Percentiles rank a stretch among this genome's conserved stretches.
phyloP scores from a whole-genome alignment of 1,284 basidiomycete genomes.

The Coniferiporia weirii region DNA sequence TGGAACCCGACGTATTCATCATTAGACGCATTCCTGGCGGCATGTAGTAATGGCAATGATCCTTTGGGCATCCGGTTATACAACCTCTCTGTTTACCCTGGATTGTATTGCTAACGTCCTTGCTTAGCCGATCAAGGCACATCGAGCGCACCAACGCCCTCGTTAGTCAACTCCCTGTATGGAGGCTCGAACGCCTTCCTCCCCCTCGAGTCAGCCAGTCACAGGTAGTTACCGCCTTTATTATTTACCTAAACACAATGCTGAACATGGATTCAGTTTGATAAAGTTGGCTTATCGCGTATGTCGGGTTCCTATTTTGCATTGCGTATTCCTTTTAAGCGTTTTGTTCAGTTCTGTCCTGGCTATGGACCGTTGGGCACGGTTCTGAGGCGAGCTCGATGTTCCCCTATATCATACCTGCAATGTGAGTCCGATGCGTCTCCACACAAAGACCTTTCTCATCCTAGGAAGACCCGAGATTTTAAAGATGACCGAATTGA shows the following conservation, averaged over 20 bases:
- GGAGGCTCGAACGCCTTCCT: constrained; percentile 74
- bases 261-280: constrained; percentile 49
- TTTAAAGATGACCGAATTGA: constrained; percentile 76
- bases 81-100: not conserved
- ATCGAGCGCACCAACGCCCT: constrained; percentile 51
- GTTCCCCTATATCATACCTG: constrained; percentile 69
- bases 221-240: constrained; percentile 37
- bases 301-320: constrained; percentile 25
- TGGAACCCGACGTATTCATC: constrained; percentile 78
- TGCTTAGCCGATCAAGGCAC: constrained; percentile 50
- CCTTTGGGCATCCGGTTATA: constrained; percentile 47
- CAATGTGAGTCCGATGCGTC: constrained; percentile 55
- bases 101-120: not conserved
- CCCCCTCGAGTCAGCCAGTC: constrained; percentile 78
- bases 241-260: constrained; percentile 3
- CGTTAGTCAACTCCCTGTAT: constrained; percentile 52
- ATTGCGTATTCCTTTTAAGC: constrained; percentile 4
- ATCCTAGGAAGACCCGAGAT: constrained; percentile 57
- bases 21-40: constrained; percentile 56
- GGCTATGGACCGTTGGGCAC: constrained; percentile 74
- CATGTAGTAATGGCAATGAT: constrained; percentile 57
- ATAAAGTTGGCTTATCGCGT: constrained; percentile 81
- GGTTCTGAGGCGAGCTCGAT: constrained; percentile 60
- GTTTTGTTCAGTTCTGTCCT: constrained; percentile 55
- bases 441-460: not conserved